These are phyloP conservation scores for Cyanidiococcus yangmingshanensis DNA, from an alignment of 23 red algal species.

Conservation along the genomic window DNA sequence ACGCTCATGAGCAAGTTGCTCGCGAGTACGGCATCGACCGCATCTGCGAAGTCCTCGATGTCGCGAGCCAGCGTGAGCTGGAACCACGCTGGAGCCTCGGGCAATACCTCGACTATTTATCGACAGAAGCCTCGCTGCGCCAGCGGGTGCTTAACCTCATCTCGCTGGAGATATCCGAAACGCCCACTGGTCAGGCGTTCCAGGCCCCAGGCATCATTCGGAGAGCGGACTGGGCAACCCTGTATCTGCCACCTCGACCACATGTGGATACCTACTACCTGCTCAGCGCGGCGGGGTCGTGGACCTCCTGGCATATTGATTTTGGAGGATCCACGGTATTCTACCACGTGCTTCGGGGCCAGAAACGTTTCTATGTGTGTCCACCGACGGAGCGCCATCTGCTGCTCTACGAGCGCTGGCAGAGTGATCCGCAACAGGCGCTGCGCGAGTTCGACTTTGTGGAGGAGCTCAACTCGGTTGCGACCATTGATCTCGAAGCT, in stretches of 20 bases:
- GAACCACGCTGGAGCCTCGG: constrained; percentile 25
- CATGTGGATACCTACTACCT: constrained; percentile 24
- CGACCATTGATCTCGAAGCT: not conserved
- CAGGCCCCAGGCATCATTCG: constrained; percentile 11
- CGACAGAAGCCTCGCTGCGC: not conserved
- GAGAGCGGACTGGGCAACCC: constrained; percentile 20
- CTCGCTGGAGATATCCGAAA: constrained; percentile 25
- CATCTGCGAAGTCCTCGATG: constrained; percentile 20
- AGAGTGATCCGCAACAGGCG: constrained; percentile 18
- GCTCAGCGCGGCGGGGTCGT: constrained; percentile 18
- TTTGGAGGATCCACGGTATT: constrained; percentile 30
- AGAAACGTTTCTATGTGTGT: constrained; percentile 22
- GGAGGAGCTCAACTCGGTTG: constrained; percentile 3
- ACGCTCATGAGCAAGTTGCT: not conserved
- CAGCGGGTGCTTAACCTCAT: constrained; percentile 23
- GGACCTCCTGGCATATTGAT: constrained; percentile 33
- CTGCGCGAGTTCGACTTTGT: constrained; percentile 23
- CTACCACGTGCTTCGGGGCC: constrained; percentile 25
- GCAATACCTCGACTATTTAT: constrained; percentile 20
- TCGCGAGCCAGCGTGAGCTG: constrained; percentile 23
- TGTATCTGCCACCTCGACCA: constrained; percentile 8
- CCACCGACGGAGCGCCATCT: constrained; percentile 21
- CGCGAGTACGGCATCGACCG: constrained; percentile 7
- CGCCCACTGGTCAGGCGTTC: not conserved
- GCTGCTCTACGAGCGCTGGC: constrained; percentile 24